Base-by-base conservation (phyloP, 2,329 filamentous ascomycete species). In the Paracamarosporium sp. region DNA sequence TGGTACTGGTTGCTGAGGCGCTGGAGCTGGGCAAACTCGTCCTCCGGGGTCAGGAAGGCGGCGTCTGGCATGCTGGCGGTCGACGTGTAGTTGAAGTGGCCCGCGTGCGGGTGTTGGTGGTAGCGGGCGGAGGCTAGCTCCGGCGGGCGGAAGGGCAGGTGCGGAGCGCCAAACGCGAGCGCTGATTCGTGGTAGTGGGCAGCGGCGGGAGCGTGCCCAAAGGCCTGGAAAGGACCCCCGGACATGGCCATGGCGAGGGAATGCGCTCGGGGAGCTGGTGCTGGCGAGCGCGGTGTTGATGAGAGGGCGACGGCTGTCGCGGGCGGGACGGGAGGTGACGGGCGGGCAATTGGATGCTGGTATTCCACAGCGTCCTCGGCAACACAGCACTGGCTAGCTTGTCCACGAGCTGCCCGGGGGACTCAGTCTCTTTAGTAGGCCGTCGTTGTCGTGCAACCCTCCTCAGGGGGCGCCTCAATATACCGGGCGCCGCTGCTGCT, bases 11-110 rank as follows among this genome's bases (percentile, higher is more conserved):
- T 85, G 65, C 86, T 88, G 60, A 88, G 78, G 71, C 85, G 83
- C 77, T 88, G 86, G 72, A 88, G 80, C 55, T 85, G 80, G 63
- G 86, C 85, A 70, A 87, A 79, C 64, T 88, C 85, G 54, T 87
- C 84, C 50, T 81, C 80, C 44, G 74, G 67, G 58, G 74, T 66
- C 60, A 74, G 68, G 65, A 76, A 76, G 28, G 69, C 60, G 57
- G 65, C 57, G 67, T 68, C 68, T 55, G 72, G 65, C 78, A 81
- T 82, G 62, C 60, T 73, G 66, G 70, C 60, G 50, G 64, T 62
- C 51, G 66, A 53, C 59, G 60, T 56, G 67, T 68, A 64, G 62
- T 70, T 66, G 61, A 63, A 68, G 50, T 73, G 71, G 68, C 64
- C 67, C 66, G 67, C 68, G 65, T 73, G 69, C 57, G 67, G 72